Base-by-base conservation (phyloP, 768 basidiomycete genomes). In the Mycena sanguinolenta region DNA sequence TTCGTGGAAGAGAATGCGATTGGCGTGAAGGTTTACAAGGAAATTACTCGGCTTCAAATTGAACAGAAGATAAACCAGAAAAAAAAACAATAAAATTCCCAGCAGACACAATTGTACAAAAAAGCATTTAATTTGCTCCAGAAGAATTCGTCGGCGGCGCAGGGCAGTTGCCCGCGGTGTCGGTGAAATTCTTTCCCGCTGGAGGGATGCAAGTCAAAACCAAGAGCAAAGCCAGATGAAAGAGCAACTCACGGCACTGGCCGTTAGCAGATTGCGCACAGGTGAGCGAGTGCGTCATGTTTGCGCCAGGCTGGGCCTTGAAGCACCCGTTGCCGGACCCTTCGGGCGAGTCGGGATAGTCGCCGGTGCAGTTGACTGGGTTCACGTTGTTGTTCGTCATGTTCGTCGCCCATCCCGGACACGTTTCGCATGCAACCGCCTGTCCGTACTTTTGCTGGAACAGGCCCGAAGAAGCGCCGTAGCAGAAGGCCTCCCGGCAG, bases 381-480 rank as follows among this genome's bases (percentile, higher is more conserved):
- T 12, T 39, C 39, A 39, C 16, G 39, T 39, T 39, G 39, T 12
- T 46, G 39, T 30, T 44, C 14, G 55, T 14, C 55, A 64, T 72
- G 61, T 46, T 34, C 9, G 66, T 49, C 19, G 46, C 46, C 65
- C 62, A 72, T 10, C 70, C 70, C n/a, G 65, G 63, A 58, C 70
- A 72, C 3, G 65, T 67, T 2, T 36, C 57, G 27, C 70, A 72
- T 1, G 63, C 65, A 8, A 14, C n/a, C 16, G 44, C 32, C 32
- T 67, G 54, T 16, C 70, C 70, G 28, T 21, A 55, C 58, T 44
- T 10, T 44, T 39, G 14, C 21, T 67, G 65, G 50, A 64, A 72
- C 25, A 38, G 62, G 27, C 66, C 70, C 4, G 16, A 34, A 13
- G 66, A 61, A 4, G 57, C 65, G 42, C 57, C 57, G 46, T 54